Base-by-base conservation (phyloP, 176 grass and related monocot species). In the Elymus sibiricus region DNA sequence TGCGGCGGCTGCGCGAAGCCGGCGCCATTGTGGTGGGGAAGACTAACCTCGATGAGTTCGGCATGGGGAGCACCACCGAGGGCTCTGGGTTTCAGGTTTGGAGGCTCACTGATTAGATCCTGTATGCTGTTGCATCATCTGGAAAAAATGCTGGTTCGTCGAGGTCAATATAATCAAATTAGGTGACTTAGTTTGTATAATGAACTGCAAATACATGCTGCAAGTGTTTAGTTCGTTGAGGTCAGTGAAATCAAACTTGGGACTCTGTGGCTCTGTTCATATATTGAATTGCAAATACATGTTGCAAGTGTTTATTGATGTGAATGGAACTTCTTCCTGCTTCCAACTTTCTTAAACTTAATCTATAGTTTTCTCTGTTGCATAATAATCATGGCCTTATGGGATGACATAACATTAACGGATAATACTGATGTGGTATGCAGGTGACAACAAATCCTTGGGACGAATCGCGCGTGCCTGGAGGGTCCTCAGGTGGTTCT, bases 21-120 rank as follows among this genome's bases (percentile, higher is more conserved):
- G 93, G 93, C 16, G 96, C 96, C 39, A 91, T 98, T 28, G 77
- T 98, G 1, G 86, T 94, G 4, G 96, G 96, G 49, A 98, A 98
- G 88, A 95, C 96, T 22, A 98, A 98, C 81, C 84, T 98, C 66
- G 96, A 98, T 25, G 93, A 95, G 70, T 98, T 98, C 43, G 93
- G 96, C 26, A 98, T 98, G 96, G 96, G 96, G 68, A 98, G 96
- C 86, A 98, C 93, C 38, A 98, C 96, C 12, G 93, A 98, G 79
- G 88, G 96, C 69, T 98, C 96, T 2, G 96, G 88, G 5, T 98
- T 89, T 82, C 93, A 98, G 86, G 96, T 98, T 75, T 28, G 84
- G 51, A 25, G 21, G 21, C 85, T 38, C 85, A 22, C n/a, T 37
- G 27, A 46, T 62, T 19, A 73, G 31, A 78, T 82, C 38, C n/a